phyloP scores from a whole-genome alignment of 2,329 filamentous ascomycete species.

The Dactylellina parvicollis region DNA sequence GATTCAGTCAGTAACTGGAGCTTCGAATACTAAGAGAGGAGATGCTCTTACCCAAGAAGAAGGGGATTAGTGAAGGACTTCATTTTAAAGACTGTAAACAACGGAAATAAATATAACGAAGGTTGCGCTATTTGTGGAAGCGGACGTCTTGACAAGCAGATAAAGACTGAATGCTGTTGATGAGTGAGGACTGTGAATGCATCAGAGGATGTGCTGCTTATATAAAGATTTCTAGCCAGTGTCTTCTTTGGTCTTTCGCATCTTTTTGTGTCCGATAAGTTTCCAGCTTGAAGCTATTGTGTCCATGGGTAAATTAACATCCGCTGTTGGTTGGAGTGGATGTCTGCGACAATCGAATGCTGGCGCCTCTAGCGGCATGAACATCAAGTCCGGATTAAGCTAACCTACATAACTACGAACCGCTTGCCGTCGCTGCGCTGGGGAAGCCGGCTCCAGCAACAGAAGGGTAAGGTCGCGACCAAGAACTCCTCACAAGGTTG shows the following conservation, averaged over 20 bases:
- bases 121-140: neutral
- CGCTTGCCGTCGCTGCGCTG: neutral
- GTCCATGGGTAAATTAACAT: constrained; percentile 6
- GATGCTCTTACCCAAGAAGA: constrained; percentile 12
- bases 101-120: neutral
- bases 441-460: neutral
- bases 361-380: neutral
- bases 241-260: neutral
- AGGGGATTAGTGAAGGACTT: constrained; percentile 17
- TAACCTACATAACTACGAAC: neutral
- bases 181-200: too few species aligned
- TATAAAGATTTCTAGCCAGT: neutral
- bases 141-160: too few species aligned
- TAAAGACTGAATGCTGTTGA: neutral
- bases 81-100: neutral
- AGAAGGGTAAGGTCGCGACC: neutral
- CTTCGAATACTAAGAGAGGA: neutral
- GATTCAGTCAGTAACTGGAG: neutral
- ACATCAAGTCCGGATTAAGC: neutral
- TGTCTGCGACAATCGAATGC: neutral
- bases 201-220: too few species aligned
- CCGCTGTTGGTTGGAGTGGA: constrained; percentile 6
- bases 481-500: too few species aligned
- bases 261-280: neutral
- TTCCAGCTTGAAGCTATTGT: neutral